A percentile compares a stretch with the other conserved stretches of the same genome.
Conservation (phyloP, 225 moss, liverwort and hornwort genomes). For the Anthoceros angustus region DNA sequence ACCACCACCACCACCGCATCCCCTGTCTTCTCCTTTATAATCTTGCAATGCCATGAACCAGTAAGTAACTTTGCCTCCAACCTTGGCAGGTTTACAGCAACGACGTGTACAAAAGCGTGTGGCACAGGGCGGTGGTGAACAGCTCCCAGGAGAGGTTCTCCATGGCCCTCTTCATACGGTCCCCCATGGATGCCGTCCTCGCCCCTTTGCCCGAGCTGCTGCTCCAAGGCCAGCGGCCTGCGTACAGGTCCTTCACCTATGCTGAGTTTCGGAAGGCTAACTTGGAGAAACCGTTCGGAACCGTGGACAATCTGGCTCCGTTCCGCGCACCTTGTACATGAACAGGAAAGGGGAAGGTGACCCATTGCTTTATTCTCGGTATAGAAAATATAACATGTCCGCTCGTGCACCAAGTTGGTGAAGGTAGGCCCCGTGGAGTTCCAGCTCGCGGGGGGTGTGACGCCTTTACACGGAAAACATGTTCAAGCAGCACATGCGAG, state of each 20-base stretch:
- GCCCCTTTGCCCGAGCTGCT: neutral
- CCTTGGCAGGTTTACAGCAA: neutral
- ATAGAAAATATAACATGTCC: no score
- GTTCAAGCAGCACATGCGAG: neutral
- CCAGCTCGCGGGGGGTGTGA: no score
- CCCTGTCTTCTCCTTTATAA: no score
- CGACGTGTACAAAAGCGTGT: neutral
- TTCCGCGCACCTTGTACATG: neutral
- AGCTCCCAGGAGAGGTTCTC: neutral
- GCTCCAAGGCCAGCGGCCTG: neutral
- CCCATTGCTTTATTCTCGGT: no score
- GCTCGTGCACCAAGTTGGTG: no score
- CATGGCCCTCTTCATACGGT: neutral
- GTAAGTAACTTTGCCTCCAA: neutral
- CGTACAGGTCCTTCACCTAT: neutral
- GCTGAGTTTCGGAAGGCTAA: neutral
- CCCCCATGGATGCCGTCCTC: neutral
- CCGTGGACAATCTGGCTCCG: neutral
- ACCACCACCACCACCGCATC: neutral
- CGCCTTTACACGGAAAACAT: neutral
- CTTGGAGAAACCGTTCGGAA: neutral
- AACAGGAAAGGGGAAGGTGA: no score
- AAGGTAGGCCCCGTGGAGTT: no score
- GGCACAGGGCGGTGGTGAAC: neutral
- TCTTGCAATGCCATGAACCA: no score